Conservation (phyloP, 805 yeast genomes). For the Isabelozyma pseudorhagii region DNA sequence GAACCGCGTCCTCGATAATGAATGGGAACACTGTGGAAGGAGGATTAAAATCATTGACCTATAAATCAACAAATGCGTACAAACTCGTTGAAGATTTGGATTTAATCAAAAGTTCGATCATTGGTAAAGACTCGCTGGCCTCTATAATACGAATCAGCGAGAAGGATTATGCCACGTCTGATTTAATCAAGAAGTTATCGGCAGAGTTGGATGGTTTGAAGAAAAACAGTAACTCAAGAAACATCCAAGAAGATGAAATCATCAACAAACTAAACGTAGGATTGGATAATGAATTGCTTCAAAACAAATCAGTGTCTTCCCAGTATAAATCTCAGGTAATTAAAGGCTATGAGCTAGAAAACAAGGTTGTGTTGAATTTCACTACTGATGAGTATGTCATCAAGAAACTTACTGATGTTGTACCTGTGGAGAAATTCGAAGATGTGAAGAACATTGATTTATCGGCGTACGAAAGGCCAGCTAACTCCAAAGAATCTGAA, state of each 20-base stretch:
- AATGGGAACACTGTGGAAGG: conserved; percentile 41
- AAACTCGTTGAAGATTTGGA: conserved; percentile 34
- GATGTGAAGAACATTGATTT: conserved; percentile 20
- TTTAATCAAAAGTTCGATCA: conserved; percentile 25
- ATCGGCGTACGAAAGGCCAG: conserved; percentile 9
- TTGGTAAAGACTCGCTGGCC: conserved; percentile 8
- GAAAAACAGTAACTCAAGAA: conserved; percentile 1
- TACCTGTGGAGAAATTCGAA: conserved; percentile 18
- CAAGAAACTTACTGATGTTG: conserved; percentile 5
- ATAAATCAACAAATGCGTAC: conserved; percentile 36
- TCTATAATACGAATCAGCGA: conserved; percentile 8
- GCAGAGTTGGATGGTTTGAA: conserved; percentile 15
- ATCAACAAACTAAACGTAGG: conserved; percentile 5
- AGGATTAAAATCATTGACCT: conserved; percentile 39
- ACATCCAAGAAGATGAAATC: conserved; percentile 1
- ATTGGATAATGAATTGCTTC: conserved; percentile 10
- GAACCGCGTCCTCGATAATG: conserved; percentile 30
- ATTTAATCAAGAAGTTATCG: conserved; percentile 18
- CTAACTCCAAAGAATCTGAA: not conserved
- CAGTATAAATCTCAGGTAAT: conserved; percentile 11
- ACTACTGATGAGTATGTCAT: conserved; percentile 9
- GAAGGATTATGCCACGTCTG: conserved; percentile 8
- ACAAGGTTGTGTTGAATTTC: conserved; percentile 11
- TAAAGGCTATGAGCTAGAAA: conserved; percentile 11
- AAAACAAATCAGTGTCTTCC: conserved; percentile 10